These are phyloP conservation scores for Abrus pulchellus DNA, from an alignment of 306 rosid species.

Conservation along the genomic window DNA sequence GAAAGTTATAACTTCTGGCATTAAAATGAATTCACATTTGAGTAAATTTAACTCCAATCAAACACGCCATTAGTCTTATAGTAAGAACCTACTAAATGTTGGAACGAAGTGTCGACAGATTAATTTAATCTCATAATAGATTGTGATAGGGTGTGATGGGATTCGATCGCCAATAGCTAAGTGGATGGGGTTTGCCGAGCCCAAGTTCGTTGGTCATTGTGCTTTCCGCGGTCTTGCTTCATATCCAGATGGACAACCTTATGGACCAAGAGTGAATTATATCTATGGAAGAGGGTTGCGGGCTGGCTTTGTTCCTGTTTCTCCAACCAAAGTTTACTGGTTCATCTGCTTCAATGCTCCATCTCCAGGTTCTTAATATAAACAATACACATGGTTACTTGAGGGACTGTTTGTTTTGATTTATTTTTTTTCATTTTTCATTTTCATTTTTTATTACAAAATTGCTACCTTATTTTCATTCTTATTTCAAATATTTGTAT, in stretches of 20 bases:
- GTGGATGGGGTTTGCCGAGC: constrained; percentile 89
- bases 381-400: neutral
- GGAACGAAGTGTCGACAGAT: neutral
- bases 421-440: no score
- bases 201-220: constrained; percentile 76
- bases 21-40: no score
- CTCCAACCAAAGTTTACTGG: constrained; percentile 92
- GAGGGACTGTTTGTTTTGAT: no score
- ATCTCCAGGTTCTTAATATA: constrained; percentile 66
- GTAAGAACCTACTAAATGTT: neutral
- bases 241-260: constrained; percentile 76
- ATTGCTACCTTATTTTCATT: no score
- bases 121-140: constrained; percentile 54
- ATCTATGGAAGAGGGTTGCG: constrained; percentile 83
- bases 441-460: no score
- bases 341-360: constrained; percentile 84
- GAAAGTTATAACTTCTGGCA: no score
- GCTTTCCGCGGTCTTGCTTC: constrained; percentile 82
- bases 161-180: constrained; percentile 83
- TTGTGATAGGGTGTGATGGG: constrained; percentile 93
- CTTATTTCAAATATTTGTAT: no score
- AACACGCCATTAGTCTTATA: neutral
- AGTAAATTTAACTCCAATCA: no score
- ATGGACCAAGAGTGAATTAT: constrained; percentile 68
- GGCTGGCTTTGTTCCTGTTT: constrained; percentile 87